phyloP scores from a whole-genome alignment of 1,284 basidiomycete species.

The Ceratobasidium sp. region DNA sequence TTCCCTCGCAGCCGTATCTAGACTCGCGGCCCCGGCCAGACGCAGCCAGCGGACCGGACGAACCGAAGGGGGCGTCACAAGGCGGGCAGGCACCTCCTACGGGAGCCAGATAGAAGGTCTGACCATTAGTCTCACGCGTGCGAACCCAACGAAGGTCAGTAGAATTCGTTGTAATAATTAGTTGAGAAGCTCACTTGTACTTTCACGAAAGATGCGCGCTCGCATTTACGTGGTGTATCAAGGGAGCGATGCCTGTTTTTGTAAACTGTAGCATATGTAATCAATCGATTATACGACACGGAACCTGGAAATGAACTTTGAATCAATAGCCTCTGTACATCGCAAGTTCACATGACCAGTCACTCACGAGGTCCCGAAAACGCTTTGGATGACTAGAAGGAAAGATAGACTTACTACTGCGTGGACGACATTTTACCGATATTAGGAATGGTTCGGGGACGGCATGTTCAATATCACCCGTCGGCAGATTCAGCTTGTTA shows the following conservation, averaged over 20 bases:
- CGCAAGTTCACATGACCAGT: slow-evolving; percentile 39
- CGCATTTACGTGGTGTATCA: slow-evolving; percentile 32
- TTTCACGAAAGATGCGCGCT: slow-evolving; percentile 13
- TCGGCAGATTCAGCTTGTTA: slow-evolving; percentile 27
- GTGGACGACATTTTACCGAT: slow-evolving; percentile 44
- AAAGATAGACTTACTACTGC: slow-evolving; percentile 22
- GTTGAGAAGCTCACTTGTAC: slow-evolving; percentile 39
- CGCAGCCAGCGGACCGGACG: slow-evolving; percentile 20
- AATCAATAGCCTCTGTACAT: slow-evolving; percentile 14
- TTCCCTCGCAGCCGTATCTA: slow-evolving; percentile 41
- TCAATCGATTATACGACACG: slow-evolving; percentile 20
- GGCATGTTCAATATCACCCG: slow-evolving; percentile 22
- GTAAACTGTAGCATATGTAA: slow-evolving; percentile 46
- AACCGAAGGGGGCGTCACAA: slow-evolving; percentile 38
- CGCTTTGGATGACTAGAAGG: slow-evolving; percentile 15
- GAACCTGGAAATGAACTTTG: slow-evolving; percentile 15
- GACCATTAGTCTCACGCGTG: slow-evolving; percentile 28
- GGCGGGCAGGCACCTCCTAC: background rate
- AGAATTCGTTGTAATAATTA: slow-evolving; percentile 33
- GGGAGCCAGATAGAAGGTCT: slow-evolving; percentile 38
- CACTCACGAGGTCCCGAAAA: slow-evolving; percentile 18
- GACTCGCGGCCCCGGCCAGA: slow-evolving; percentile 41
- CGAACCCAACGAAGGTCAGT: slow-evolving; percentile 42
- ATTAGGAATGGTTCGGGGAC: slow-evolving; percentile 36
- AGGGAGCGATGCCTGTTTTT: slow-evolving; percentile 23